Conservation (phyloP, 495 filamentous ascomycete species). For the Lepraria neglecta region DNA sequence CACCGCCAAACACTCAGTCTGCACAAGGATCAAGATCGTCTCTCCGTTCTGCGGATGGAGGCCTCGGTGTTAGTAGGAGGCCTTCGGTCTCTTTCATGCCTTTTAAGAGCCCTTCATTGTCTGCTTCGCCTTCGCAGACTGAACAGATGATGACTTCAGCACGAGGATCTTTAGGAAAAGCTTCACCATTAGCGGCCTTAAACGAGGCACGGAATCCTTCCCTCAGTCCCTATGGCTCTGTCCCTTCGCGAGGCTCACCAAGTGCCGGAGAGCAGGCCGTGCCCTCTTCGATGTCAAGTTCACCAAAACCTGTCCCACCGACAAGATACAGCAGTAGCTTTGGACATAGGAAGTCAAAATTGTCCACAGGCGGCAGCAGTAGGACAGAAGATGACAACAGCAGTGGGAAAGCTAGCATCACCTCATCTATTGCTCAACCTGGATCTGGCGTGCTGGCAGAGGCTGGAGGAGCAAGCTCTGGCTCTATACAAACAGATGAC, state of each 20-base stretch:
- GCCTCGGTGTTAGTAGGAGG: slow-evolving; percentile 53
- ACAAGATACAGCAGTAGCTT: slow-evolving; percentile 77
- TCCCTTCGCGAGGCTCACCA: slow-evolving; percentile 51
- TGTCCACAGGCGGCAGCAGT: slow-evolving; percentile 64
- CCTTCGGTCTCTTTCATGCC: slow-evolving; percentile 88
- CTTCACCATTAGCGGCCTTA: slow-evolving; percentile 47
- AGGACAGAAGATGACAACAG: slow-evolving; percentile 74
- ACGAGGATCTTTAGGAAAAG: slow-evolving; percentile 49
- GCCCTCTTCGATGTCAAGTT: slow-evolving; percentile 55
- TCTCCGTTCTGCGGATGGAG: slow-evolving; percentile 49
- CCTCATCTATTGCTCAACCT: slow-evolving; percentile 75
- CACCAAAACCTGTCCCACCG: slow-evolving; percentile 68
- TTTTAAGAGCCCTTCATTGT: slow-evolving; percentile 91
- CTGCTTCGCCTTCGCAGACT: slow-evolving; percentile 69
- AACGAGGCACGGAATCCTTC: slow-evolving; percentile 62
- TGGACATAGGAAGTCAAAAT: slow-evolving; percentile 69
- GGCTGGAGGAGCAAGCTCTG: slow-evolving; percentile 64
- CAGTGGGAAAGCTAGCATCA: slow-evolving; percentile 78
- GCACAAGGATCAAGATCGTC: slow-evolving; percentile 56
- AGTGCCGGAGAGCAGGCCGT: slow-evolving; percentile 48
- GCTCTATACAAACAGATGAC: slow-evolving; percentile 77
- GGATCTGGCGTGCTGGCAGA: slow-evolving; percentile 79
- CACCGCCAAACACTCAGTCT: slow-evolving; percentile 52
- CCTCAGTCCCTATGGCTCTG: slow-evolving; percentile 57
- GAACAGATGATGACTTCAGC: slow-evolving; percentile 52